Evolutionary conservation across 2,329 filamentous ascomycete species (phyloP).

Genomic region (Aplosporella prunicola): DNA sequence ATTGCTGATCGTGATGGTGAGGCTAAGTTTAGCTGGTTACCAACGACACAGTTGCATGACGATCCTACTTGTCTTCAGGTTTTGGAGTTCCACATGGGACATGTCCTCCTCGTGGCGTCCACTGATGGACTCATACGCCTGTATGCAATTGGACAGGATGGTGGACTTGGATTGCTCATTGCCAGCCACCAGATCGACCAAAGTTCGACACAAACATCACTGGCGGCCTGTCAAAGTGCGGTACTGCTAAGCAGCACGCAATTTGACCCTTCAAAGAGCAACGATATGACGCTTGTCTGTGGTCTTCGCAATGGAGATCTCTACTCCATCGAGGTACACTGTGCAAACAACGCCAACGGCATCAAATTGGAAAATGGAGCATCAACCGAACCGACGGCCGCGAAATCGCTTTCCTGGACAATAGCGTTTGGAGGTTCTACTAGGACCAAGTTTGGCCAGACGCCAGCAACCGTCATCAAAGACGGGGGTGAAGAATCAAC

Average conservation of each 20-base stretch:
- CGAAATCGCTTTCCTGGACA: neutral
- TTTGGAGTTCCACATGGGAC: neutral
- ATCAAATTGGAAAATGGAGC: conserved; percentile 7
- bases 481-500: conserved; percentile 18
- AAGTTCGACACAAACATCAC: conserved; percentile 2
- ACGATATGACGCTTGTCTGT: conserved; percentile 19
- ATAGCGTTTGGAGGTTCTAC: neutral
- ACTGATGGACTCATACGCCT: conserved; percentile 7
- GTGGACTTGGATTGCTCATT: conserved; percentile 2
- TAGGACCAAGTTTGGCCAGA: conserved; percentile 7
- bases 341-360: neutral
- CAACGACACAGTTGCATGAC: neutral
- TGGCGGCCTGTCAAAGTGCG: conserved; percentile 10
- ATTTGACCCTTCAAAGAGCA: too few species aligned
- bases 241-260: conserved; percentile 3
- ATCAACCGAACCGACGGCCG: neutral
- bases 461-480: neutral
- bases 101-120: conserved; percentile 8
- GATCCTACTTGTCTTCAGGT: conserved; percentile 8
- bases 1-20: conserved; percentile 2
- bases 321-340: conserved; percentile 12
- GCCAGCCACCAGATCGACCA: conserved; percentile 4
- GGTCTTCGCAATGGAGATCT: conserved; percentile 26
- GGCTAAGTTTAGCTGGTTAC: conserved; percentile 4
- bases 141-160: conserved; percentile 3